phyloP scores from a whole-genome alignment of 2,329 filamentous ascomycete genomes.

The Dothideomycetes sp. region DNA sequence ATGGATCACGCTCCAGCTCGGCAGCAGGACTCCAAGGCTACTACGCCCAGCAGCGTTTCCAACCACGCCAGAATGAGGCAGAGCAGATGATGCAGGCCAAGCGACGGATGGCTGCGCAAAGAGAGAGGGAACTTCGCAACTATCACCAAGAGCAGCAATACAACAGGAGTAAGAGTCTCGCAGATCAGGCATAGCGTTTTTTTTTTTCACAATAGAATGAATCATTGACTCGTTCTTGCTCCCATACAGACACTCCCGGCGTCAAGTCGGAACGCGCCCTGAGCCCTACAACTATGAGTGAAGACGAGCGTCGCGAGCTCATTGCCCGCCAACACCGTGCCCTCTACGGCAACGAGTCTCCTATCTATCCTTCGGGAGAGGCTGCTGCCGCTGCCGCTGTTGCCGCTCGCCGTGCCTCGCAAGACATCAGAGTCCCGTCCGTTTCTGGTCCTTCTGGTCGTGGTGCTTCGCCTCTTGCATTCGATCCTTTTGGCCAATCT shows the following conservation, averaged over 20 bases:
- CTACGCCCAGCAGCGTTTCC: constrained; percentile 88
- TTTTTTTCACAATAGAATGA: constrained; percentile 18
- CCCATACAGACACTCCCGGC: constrained; percentile 54
- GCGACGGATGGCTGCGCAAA: constrained; percentile 97
- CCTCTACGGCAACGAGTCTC: constrained; percentile 68
- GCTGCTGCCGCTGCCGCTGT: constrained; percentile 53
- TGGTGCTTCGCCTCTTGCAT: constrained; percentile 70
- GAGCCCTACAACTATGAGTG: constrained; percentile 76
- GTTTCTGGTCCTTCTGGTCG: constrained; percentile 51
- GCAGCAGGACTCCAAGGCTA: constrained; percentile 81
- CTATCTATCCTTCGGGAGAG: constrained; percentile 65
- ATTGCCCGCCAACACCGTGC: constrained; percentile 93
- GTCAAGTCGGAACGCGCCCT: constrained; percentile 79
- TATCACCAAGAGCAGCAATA: constrained; percentile 99
- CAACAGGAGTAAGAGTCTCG: constrained; percentile 82
- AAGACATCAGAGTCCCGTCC: constrained; percentile 52
- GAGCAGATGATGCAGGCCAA: constrained; percentile 99
- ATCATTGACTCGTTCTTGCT: constrained; percentile 35
- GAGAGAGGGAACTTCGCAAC: constrained; percentile 97
- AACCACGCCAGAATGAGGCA: constrained; percentile 78
- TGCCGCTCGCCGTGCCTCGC: constrained; percentile 51
- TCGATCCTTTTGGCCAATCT: constrained; percentile 54
- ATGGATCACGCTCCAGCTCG: constrained; percentile 63
- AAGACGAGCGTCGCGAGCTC: constrained; percentile 90
- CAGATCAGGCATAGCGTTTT: constrained; percentile 24